Conservation (phyloP, 1,139 yeast genomes). For the Sugiyamaella novakii region DNA sequence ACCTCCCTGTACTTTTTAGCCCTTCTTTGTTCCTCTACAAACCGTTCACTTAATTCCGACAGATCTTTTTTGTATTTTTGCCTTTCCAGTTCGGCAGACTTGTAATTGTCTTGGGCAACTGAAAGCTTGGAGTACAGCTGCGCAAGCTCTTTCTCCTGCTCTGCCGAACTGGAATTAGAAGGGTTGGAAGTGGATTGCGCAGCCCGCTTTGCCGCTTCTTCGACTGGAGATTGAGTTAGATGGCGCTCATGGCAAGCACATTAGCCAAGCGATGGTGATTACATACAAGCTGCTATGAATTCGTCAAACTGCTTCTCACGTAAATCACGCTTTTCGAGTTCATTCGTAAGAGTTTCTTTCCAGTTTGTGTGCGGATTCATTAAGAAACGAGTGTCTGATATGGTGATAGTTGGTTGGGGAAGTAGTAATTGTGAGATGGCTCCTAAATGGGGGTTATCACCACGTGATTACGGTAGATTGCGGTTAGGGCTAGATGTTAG, state of each 20-base stretch:
- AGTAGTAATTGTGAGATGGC: too few relatives aligned
- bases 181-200: background rate
- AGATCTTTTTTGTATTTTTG: slow-evolving; percentile 2
- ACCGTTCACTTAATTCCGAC: background rate
- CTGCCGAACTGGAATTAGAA: slow-evolving; percentile 20
- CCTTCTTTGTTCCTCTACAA: slow-evolving; percentile 6
- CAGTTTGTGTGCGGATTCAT: slow-evolving; percentile 12
- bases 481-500: slow-evolving; percentile 3
- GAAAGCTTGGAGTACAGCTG: slow-evolving; percentile 31
- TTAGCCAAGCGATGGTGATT: background rate
- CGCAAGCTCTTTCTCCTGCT: slow-evolving; percentile 27
- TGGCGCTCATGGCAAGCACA: background rate
- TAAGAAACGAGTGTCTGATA: background rate
- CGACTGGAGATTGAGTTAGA: slow-evolving; percentile 22
- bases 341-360: slow-evolving; percentile 37
- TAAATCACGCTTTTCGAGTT: slow-evolving; percentile 33
- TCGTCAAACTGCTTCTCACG: slow-evolving; percentile 32
- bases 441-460: background rate
- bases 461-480: background rate
- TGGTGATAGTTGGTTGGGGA: background rate
- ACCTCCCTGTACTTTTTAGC: slow-evolving; percentile 33
- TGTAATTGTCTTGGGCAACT: slow-evolving; percentile 26
- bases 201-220: slow-evolving; percentile 28
- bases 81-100: slow-evolving; percentile 12
- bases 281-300: slow-evolving; percentile 33